phyloP scores from a whole-genome alignment of 352 stramenopile species.

The Pythium myriotylum region DNA sequence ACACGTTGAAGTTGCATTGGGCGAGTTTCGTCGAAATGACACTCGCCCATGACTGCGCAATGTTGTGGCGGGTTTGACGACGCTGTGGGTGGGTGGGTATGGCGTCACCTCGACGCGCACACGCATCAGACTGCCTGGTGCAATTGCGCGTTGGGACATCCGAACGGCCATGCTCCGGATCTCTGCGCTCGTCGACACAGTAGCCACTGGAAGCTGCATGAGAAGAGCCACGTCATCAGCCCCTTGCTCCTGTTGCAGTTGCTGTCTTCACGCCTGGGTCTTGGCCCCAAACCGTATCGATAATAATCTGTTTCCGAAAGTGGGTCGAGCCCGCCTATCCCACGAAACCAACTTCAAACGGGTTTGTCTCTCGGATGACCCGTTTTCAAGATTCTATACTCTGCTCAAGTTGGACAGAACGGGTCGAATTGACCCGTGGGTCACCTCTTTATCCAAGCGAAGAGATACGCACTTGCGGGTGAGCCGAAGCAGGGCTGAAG shows the following conservation, averaged over 20 bases:
- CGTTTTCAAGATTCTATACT: too few relatives aligned
- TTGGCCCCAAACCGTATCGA: conserved; percentile 16
- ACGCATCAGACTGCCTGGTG: conserved; percentile 11
- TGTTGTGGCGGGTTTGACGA: conserved; percentile 1
- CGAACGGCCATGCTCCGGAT: conserved; percentile 13
- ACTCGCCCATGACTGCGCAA: conserved; percentile 20
- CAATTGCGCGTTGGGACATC: conserved; percentile 11
- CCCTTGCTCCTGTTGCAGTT: conserved; percentile 25
- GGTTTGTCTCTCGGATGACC: neutral
- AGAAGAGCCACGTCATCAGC: conserved; percentile 9
- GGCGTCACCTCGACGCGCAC: neutral
- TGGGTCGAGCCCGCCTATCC: conserved; percentile 9
- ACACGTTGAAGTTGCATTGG: conserved; percentile 28
- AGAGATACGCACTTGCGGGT: conserved; percentile 23
- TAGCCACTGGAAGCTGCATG: neutral
- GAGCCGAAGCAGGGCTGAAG: conserved; percentile 10
- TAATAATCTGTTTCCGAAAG: conserved; percentile 14
- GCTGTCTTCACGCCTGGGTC: neutral
- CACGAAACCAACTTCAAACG: conserved; percentile 18
- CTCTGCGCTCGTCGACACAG: conserved; percentile 5
- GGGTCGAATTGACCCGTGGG: conserved; percentile 3
- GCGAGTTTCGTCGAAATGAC: neutral
- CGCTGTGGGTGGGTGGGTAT: neutral
- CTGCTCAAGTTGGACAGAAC: too few relatives aligned
- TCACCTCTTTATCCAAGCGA: conserved; percentile 15